These are phyloP conservation scores for Nectriaceae sp. DNA, from an alignment of 2,329 filamentous ascomycete species.

Conservation along the genomic window DNA sequence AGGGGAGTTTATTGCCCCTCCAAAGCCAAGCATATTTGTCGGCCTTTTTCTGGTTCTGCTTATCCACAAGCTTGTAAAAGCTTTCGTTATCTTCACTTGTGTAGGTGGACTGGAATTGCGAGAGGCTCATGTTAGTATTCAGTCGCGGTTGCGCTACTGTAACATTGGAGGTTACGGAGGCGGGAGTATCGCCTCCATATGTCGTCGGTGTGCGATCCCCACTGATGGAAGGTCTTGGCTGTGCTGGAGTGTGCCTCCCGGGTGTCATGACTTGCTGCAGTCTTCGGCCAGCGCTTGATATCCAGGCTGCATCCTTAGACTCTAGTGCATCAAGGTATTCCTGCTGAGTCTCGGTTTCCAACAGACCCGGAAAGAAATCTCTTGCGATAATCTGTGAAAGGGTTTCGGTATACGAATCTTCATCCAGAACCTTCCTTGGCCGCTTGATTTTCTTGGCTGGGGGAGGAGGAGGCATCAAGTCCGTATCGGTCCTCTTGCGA, in stretches of 20 bases:
- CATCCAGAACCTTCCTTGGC: conserved; percentile 83
- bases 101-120: conserved; percentile 87
- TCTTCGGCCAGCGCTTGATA: conserved; percentile 73
- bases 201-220: conserved; percentile 61
- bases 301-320: conserved; percentile 83
- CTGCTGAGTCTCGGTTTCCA: conserved; percentile 83
- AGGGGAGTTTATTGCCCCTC: conserved; percentile 81
- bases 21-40: conserved; percentile 91
- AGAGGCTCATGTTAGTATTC: conserved; percentile 78
- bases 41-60: conserved; percentile 80
- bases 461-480: conserved; percentile 84
- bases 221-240: conserved; percentile 24
- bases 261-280: conserved; percentile 82
- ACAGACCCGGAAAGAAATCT: conserved; percentile 92
- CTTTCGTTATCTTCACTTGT: conserved; percentile 98
- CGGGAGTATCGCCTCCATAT: conserved; percentile 74
- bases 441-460: conserved; percentile 87
- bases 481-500: conserved; percentile 68
- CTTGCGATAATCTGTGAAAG: conserved; percentile 93
- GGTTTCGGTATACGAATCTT: conserved; percentile 89
- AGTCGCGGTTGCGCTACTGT: conserved; percentile 49
- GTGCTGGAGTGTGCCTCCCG: conserved; percentile 45
- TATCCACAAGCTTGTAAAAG: conserved; percentile 90
- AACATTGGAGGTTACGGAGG: conserved; percentile 50
- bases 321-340: conserved; percentile 92